Evolutionary conservation across 345 rosid genomes (phyloP), one percentile per base, ranked within the genome.

Genomic region (Citrus trifoliata): DNA sequence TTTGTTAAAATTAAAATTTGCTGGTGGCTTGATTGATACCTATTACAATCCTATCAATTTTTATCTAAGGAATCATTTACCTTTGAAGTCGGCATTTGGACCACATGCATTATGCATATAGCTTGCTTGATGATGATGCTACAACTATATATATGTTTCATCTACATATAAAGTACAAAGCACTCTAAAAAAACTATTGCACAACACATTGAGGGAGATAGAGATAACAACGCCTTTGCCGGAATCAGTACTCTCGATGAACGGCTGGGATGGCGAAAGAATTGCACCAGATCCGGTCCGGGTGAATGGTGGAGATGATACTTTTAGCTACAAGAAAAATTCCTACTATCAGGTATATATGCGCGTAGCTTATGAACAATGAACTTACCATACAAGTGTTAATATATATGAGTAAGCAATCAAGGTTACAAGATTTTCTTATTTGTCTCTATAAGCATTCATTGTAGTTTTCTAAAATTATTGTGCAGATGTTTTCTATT

Each of bases 291-390:
- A 76, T 51, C 48, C 79, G 3, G 62, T 79, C 66, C 86, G 85
- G 18, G 86, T 89, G 80, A 87, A 81, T 56, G 88, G 89, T 24
- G 91, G 93, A 67, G 82, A 85, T 58, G 95, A 89, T 30, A 78
- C 79, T 38, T 76, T 72, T 79, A 91, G 93, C 85, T 90, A 90
- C 85, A 33, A 84, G 74, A 73, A 80, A 56, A 85, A 88, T 80
- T 90, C 93, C 28, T 78, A 78, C 85, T 78, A 79, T 18, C 95
- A 88, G 95, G 93, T 90, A 76, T 37, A 5, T 62, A 28, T 2
- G 14, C 51, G 51, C 51, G 51, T 13, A 13, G 16, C 4, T 42
- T 42, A 13, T 46, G 51, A 46, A 46, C 51, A 46, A 46, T 13
- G 51, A 46, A 46, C 5, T 46, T 46, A 46, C 18, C 51, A 46